These are phyloP conservation scores for Phlyctochytrium bullatum DNA, from an alignment of 192 early-diverging fungal genomes.

Conservation along the genomic window DNA sequence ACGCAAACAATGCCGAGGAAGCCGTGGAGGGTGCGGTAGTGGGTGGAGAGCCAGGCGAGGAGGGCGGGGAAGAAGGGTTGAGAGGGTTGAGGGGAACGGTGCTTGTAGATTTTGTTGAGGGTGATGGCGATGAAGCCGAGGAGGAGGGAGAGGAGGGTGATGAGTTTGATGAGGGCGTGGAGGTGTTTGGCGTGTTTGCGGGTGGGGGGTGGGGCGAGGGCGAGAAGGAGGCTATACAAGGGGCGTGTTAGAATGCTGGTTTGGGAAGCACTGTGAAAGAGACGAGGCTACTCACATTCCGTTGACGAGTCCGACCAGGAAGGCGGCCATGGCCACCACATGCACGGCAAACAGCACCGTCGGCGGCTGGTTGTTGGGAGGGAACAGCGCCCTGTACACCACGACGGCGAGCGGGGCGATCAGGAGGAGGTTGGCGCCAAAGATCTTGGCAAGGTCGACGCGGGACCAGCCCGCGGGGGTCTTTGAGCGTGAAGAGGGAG, in stretches of 20 bases:
- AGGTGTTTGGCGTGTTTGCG: neutral
- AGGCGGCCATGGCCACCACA: neutral
- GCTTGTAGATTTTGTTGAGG: neutral
- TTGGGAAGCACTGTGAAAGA: neutral
- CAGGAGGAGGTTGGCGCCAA: no score
- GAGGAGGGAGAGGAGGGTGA: neutral
- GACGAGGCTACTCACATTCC: neutral
- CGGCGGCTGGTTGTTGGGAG: neutral
- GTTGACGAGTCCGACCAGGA: neutral
- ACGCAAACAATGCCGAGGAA: neutral
- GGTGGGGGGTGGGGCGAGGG: neutral
- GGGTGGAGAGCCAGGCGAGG: neutral
- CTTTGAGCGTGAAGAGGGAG: no score
- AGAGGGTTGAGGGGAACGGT: no score
- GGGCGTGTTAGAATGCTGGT: neutral
- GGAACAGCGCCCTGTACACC: no score
- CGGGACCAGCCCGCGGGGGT: no score
- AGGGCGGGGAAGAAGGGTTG: no score
- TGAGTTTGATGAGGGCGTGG: neutral
- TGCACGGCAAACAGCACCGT: neutral
- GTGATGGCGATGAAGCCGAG: neutral
- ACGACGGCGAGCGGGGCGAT: no score
- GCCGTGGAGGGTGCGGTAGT: neutral
- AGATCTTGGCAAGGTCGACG: no score
- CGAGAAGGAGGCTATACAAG: neutral